These are phyloP conservation scores for Coemansia sp. DNA, from an alignment of 192 early-diverging fungal genomes.

Conservation along the genomic window DNA sequence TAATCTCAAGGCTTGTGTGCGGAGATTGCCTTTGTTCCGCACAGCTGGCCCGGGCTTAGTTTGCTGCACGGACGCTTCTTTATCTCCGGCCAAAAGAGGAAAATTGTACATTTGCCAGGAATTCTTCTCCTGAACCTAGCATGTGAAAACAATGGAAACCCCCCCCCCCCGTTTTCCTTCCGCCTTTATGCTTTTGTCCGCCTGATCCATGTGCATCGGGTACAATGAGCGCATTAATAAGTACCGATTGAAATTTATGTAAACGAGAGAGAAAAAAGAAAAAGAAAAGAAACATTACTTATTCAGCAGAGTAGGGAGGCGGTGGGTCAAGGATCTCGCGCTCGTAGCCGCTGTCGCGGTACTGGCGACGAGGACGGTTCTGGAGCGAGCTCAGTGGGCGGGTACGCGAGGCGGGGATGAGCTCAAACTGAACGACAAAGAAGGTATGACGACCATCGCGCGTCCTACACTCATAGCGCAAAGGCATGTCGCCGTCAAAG, in stretches of 20 bases:
- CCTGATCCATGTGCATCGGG: background rate
- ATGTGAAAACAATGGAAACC: background rate
- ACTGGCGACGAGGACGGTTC: constrained; percentile 42
- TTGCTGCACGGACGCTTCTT: background rate
- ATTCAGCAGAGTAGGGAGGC: constrained; percentile 45
- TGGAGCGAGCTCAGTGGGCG: constrained; percentile 32
- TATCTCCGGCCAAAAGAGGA: background rate
- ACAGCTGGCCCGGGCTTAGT: background rate
- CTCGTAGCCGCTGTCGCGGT: constrained; percentile 54
- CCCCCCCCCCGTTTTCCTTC: background rate
- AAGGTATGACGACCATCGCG: constrained; percentile 42
- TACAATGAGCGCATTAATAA: background rate
- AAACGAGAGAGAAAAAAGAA: background rate
- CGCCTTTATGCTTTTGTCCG: background rate
- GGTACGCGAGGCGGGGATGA: constrained; percentile 44
- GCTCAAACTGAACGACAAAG: constrained; percentile 53
- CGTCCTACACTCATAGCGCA: constrained; percentile 53
- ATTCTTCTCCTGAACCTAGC: background rate
- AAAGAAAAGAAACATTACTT: constrained; percentile 6
- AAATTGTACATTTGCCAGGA: background rate
- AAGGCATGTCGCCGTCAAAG: constrained; percentile 48
- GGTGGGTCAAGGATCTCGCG: constrained; percentile 53
- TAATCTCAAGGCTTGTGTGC: background rate
- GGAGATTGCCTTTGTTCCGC: background rate
- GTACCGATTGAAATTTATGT: background rate